These are phyloP conservation scores for Styphnolobium japonicum DNA, from an alignment of 306 rosid genomes.

Conservation along the genomic window DNA sequence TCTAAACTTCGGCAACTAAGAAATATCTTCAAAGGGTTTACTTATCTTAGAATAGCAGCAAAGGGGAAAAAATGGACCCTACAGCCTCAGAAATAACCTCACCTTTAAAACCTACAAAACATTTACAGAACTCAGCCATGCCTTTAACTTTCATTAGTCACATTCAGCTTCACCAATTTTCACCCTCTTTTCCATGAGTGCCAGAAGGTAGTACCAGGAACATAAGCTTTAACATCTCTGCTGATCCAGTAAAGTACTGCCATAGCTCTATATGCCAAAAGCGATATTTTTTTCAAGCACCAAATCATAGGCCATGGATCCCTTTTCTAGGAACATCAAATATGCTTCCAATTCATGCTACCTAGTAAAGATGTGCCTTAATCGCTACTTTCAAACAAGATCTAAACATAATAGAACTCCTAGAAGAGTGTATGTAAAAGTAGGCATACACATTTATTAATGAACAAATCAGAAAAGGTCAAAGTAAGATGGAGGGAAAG, in stretches of 20 bases:
- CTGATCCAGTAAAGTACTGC: neutral
- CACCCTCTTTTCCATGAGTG: neutral
- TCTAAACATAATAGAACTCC: neutral
- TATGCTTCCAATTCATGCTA: neutral
- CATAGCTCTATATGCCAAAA: neutral
- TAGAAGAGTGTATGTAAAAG: neutral
- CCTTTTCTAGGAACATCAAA: neutral
- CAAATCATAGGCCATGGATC: neutral
- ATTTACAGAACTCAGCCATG: neutral
- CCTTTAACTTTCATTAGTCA: neutral
- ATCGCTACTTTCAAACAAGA: neutral
- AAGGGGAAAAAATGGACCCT: slow-evolving; percentile 23
- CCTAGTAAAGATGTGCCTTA: neutral
- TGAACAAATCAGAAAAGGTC: neutral
- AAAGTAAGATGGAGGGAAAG: neutral
- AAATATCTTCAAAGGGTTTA: slow-evolving; percentile 27
- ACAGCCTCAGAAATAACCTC: slow-evolving; percentile 4
- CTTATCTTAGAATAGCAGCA: slow-evolving; percentile 23
- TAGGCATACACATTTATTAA: neutral
- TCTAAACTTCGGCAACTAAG: slow-evolving; percentile 19
- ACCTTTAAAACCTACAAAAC: neutral
- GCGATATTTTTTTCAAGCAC: neutral
- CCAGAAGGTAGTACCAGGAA: neutral
- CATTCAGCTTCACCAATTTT: slow-evolving; percentile 1
- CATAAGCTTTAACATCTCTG: neutral